Percentiles rank a stretch among this genome's conserved stretches.
Evolutionary conservation across 331 rosid species (phyloP).

Genomic region (Erythrophleum ivorense): DNA sequence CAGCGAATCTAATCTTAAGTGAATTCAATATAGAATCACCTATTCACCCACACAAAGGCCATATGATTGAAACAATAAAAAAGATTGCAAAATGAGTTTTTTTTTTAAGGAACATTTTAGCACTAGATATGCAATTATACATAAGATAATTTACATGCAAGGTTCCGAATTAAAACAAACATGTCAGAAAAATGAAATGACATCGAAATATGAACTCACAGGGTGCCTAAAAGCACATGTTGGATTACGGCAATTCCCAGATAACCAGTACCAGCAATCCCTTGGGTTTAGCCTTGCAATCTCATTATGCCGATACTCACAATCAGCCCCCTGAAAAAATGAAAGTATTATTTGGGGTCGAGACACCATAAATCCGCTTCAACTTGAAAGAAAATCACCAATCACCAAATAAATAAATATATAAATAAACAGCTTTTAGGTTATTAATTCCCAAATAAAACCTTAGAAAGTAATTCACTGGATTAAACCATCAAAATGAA

Average conservation of each 20-base stretch:
- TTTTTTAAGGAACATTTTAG: background rate
- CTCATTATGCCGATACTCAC: conserved; percentile 89
- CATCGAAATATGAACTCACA: conserved; percentile 50
- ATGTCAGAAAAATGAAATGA: background rate
- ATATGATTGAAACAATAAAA: background rate
- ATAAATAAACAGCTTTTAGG: background rate
- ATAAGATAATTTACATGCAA: background rate
- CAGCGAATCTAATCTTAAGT: conserved; percentile 9
- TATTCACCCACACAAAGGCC: conserved; percentile 1
- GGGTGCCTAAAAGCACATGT: conserved; percentile 93
- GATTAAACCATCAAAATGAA: background rate
- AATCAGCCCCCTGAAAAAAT: conserved; percentile 71
- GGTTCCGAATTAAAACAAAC: conserved; percentile 7
- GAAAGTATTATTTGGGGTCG: background rate
- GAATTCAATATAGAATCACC: conserved; percentile 3
- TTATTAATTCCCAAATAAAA: background rate
- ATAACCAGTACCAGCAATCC: conserved; percentile 93
- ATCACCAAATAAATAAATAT: background rate
- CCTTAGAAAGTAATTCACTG: background rate
- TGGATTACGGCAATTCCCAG: conserved; percentile 74
- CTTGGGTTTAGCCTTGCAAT: conserved; percentile 88
- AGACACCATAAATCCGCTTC: conserved; percentile 15
- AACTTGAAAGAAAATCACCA: background rate
- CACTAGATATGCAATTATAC: background rate
- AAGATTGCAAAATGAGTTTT: background rate